These are phyloP conservation scores for Aaosphaeria pasadenensis DNA, from an alignment of 2,329 filamentous ascomycete species.

Conservation along the genomic window DNA sequence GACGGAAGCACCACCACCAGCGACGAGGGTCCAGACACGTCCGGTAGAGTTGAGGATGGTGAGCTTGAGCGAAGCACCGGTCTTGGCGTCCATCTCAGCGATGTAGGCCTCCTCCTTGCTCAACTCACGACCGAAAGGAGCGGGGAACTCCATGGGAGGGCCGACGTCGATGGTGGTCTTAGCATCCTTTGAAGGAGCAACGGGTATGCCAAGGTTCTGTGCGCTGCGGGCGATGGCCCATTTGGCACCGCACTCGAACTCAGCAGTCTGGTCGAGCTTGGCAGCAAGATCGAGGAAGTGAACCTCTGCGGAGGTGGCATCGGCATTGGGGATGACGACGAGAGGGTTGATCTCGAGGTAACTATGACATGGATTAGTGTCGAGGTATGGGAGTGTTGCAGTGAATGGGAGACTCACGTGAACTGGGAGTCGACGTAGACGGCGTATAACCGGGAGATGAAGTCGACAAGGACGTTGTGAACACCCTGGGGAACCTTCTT, in stretches of 20 bases:
- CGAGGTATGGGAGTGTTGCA: not conserved
- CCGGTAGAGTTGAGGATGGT: slow-evolving; percentile 90
- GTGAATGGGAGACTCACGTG: slow-evolving; percentile 53
- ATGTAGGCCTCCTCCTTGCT: slow-evolving; percentile 99
- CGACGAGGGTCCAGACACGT: slow-evolving; percentile 96
- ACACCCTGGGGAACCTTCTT: slow-evolving; percentile 93
- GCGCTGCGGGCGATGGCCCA: slow-evolving; percentile 96
- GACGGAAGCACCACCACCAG: slow-evolving; percentile 98
- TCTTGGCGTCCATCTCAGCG: slow-evolving; percentile 97
- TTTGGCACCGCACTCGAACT: slow-evolving; percentile 98
- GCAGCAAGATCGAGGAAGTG: slow-evolving; percentile 98
- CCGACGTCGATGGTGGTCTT: slow-evolving; percentile 95
- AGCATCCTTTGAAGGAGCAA: slow-evolving; percentile 56
- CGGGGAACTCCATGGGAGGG: slow-evolving; percentile 97
- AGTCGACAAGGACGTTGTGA: slow-evolving; percentile 98
- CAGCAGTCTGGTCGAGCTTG: slow-evolving; percentile 98
- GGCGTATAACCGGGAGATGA: slow-evolving; percentile 96
- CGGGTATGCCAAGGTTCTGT: slow-evolving; percentile 79
- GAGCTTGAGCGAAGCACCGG: slow-evolving; percentile 96
- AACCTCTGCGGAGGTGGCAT: slow-evolving; percentile 87
- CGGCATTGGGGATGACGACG: slow-evolving; percentile 92
- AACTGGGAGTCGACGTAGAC: slow-evolving; percentile 99
- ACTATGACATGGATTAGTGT: slow-evolving; percentile 24
- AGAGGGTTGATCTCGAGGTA: slow-evolving; percentile 99
- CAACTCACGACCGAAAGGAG: slow-evolving; percentile 96